Evolutionary conservation across 2,329 filamentous ascomycete genomes (phyloP), one percentile per base, ranked within the genome.

Genomic region (Xylariaceae sp.): DNA sequence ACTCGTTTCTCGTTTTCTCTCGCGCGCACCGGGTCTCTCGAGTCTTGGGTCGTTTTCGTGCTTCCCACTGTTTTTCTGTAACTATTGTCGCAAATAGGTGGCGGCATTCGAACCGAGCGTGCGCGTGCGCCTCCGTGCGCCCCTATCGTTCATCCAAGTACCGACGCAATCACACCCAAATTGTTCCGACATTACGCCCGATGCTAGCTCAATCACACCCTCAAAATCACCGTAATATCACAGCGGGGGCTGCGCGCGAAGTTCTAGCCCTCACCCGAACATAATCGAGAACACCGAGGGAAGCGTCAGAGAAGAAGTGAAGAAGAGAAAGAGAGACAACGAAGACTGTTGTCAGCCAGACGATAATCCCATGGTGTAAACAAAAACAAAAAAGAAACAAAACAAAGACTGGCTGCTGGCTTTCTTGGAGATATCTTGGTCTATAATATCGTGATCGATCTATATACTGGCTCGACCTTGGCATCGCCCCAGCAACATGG

Each of bases 401-500:
- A 30, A 4, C 23, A 30, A 30, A 30, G 17, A 30, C 23, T 30
- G 23, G 23, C 23, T 30, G 5, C 23, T 30, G 23, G 4, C 23
- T 18, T 4, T 52, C 9, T 37, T 44, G 11, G 15, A 15, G 54
- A 17, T 42, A 9, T 34, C 2, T 44, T 10, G 51, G 3, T 35
- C 4, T 9, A 34, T 51, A 30, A 30, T 30, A 30, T 30, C 23
- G 23, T 30, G 23, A 30, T 30, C 23, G 23, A 30, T 30, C 23
- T 30, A 30, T 30, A 30, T 30, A 30, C 23, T 5, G 23, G 23
- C 23, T 30, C 5, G 23, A 30, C 23, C 23, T 30, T 30, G 23
- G 23, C 23, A 5, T 30, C 23, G 23, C 23, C 23, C 23, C 23
- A 30, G 23, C 23, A 30, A 30, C 23, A 30, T 71, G 68, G 66